Evolutionary conservation across 345 rosid genomes (phyloP), one percentile per base, ranked within the genome.

Genomic region (Gossypium thurberi): DNA sequence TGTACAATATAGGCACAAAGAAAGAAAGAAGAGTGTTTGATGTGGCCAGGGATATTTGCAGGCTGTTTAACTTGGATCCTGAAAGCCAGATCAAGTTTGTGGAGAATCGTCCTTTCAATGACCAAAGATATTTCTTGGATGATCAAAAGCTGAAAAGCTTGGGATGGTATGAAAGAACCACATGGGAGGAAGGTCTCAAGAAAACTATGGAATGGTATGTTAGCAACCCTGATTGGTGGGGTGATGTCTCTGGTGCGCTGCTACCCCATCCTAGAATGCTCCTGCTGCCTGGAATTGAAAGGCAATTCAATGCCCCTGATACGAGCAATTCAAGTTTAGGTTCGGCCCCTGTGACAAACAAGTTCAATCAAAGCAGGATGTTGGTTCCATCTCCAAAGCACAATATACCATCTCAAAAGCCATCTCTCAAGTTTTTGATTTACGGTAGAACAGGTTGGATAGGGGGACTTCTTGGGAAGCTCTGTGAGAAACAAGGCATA

Each of bases 381-480:
- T 79, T 78, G 65, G 70, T 82, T 58, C 82, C 81, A 23, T 66
- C 65, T 76, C 61, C 85, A 18, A 88, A 79, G 74, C 79, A 62
- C 71, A 76, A 25, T 62, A 6, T 69, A 58, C 72, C 88, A 58
- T 70, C 81, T 1, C 82, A 68, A 46, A 90, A 85, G 77, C 70
- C 87, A 70, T 67, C 85, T 10, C 64, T 85, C 17, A 91, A 87
- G 82, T 91, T 91, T 78, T 75, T 89, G 85, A 85, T 91, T 12
- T 91, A 89, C 63, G 97, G 97, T 5, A 84, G 83, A 80, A 89
- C 92, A 0, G 94, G 97, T 46, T 91, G 92, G 97, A 87, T 91
- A 2, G 97, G 97, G 25, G 97, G 94, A 28, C 75, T 89, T 10
- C 89, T 91, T 21, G 89, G 90, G 20, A 82, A 86, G 84, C 26